Evolutionary conservation across 2,329 filamentous ascomycete species (phyloP), one percentile per base, ranked within the genome.

Genomic region (Dendryphion nanum): DNA sequence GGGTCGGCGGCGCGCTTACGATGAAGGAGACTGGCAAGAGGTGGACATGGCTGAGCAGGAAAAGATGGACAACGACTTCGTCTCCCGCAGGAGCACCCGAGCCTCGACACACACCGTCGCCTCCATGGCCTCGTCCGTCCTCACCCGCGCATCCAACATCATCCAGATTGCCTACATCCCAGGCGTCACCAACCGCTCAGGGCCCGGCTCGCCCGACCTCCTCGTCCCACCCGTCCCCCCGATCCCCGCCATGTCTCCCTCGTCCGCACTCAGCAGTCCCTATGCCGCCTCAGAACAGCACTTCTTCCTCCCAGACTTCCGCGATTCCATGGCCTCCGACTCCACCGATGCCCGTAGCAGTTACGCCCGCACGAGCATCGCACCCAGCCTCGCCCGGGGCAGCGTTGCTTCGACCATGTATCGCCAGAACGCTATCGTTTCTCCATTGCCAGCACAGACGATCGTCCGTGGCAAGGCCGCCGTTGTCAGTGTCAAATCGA

Each of bases 101-200:
- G 79, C 85, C 38, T 93, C 90, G 8, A 86, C 87, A 30, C 82
- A 93, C 62, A 87, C 87, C n/a, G 84, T 91, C 38, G 79, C 85
- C 57, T 97, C 91, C 10, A 89, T 98, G 61, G 93, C 93, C 13
- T 96, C 90, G 7, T 97, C 91, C 18, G 89, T 97, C 42, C 79
- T 96, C 44, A 97, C 93, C 14, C 83, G 93, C 45, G 93, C 93
- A 33, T 97, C 93, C 58, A 98, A 98, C 72, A 91, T 98, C 63
- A 98, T 98, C 57, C 93, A 97, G 70, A 98, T 98, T 68, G 93
- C 93, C 39, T 98, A 97, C 67, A 97, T 98, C 50, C 93, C 93
- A 12, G 93, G 93, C 43, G 90, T 97, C 56, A 96, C 89, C 44
- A 96, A 96, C 70, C 81, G 91, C 51, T 89, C 90, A 10, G 83